A percentile compares a stretch with the other conserved stretches of the same genome.
These are phyloP conservation scores for Rugosomyces carneus DNA, from an alignment of 1,284 basidiomycete species.

Conservation along the genomic window DNA sequence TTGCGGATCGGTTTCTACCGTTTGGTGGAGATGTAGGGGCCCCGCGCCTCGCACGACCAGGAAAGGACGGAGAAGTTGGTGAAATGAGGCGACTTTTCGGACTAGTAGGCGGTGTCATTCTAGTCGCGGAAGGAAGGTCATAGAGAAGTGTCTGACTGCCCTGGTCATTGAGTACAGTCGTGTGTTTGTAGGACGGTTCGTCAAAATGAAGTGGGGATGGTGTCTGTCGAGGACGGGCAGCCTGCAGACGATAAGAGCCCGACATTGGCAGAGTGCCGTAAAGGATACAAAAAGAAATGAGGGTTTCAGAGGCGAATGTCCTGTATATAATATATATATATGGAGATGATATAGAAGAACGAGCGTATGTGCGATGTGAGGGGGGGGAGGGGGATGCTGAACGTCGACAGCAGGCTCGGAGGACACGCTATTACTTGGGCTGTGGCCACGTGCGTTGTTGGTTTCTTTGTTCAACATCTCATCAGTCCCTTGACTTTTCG, in stretches of 20 bases:
- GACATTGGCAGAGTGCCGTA: constrained; percentile 43
- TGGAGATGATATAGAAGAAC: constrained; percentile 4
- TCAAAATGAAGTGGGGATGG: constrained; percentile 57
- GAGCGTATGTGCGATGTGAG: constrained; percentile 5
- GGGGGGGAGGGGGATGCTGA: neutral
- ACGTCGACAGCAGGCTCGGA: constrained; percentile 15
- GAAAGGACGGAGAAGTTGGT: constrained; percentile 54
- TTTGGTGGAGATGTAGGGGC: constrained; percentile 52
- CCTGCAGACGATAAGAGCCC: constrained; percentile 55
- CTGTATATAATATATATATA: constrained; percentile 1
- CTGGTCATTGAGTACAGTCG: constrained; percentile 34
- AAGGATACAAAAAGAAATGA: constrained; percentile 1
- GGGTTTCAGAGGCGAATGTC: neutral
- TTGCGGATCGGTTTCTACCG: constrained; percentile 51
- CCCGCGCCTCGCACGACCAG: constrained; percentile 43
- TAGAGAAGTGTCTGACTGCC: constrained; percentile 61
- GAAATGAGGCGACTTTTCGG: constrained; percentile 37
- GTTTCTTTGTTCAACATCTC: neutral
- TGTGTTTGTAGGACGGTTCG: constrained; percentile 40
- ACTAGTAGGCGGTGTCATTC: constrained; percentile 45
- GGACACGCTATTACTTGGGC: neutral
- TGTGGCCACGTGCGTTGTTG: constrained; percentile 8
- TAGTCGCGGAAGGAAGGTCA: constrained; percentile 60
- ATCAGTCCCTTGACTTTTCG: neutral
- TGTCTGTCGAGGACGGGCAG: constrained; percentile 55